phyloP scores from a whole-genome alignment of 176 grass and related monocot species.

The Oryza nivara region DNA sequence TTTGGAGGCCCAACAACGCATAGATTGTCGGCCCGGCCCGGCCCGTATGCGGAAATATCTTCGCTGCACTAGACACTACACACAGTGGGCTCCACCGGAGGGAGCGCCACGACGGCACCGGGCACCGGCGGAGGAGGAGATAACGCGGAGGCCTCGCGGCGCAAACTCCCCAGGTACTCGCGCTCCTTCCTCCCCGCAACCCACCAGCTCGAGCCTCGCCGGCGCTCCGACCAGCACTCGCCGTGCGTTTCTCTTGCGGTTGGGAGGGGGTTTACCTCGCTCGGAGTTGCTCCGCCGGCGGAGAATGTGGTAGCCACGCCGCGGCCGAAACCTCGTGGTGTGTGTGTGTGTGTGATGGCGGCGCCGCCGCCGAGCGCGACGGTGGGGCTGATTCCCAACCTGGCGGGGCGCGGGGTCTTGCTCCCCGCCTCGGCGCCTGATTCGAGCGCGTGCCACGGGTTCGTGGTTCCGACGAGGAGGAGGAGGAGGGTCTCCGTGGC shows the following conservation, averaged over 20 bases:
- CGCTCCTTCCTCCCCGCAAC: not conserved
- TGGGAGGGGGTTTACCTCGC: not conserved
- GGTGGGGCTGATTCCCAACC: constrained; percentile 35
- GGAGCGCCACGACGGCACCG: not conserved
- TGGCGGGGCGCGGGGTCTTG: constrained; percentile 40
- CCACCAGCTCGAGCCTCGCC: not conserved
- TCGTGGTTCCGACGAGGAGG: constrained; percentile 30
- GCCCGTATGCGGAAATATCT: not conserved
- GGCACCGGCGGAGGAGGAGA: not conserved
- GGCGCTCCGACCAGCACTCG: not conserved
- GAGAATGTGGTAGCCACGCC: constrained; percentile 31
- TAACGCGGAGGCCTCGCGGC: not conserved
- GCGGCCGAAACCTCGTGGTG: not conserved
- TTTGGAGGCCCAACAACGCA: too few species aligned
- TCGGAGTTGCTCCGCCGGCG: not conserved
- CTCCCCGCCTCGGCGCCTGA: constrained; percentile 25
- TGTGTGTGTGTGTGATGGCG: constrained; percentile 36
- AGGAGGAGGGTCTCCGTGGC: not conserved
- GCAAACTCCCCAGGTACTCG: not conserved
- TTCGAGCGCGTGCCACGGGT: constrained; percentile 9
- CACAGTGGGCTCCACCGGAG: too few species aligned
- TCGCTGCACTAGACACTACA: not conserved
- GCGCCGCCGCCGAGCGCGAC: constrained; percentile 49
- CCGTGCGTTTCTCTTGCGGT: not conserved
- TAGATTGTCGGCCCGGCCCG: too few species aligned